Conservation (phyloP, 495 filamentous ascomycete species). For the Talaromyces borbonicus region DNA sequence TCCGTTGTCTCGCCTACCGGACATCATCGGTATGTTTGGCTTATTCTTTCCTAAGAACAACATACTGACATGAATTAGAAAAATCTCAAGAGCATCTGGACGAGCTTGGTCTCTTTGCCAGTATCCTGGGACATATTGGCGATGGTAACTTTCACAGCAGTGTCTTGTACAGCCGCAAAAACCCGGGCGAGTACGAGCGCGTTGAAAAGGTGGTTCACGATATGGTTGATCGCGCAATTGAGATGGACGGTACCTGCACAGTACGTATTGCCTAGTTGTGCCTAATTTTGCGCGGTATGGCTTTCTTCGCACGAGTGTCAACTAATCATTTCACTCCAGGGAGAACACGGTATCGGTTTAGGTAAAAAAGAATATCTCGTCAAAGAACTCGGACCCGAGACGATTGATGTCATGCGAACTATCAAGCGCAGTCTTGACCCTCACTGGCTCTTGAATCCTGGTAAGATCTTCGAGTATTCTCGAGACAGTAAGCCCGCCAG, state of each 20-base stretch:
- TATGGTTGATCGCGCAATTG: constrained; percentile 79
- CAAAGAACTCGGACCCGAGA: constrained; percentile 74
- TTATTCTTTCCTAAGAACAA: not conserved
- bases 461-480: constrained; percentile 67
- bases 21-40: constrained; percentile 58
- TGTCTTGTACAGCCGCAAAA: constrained; percentile 68
- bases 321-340: constrained; percentile 22
- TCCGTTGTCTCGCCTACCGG: constrained; percentile 73
- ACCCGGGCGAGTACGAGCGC: constrained; percentile 55
- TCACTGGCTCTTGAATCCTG: constrained; percentile 83
- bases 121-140: constrained; percentile 76
- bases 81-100: constrained; percentile 84
- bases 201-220: constrained; percentile 75
- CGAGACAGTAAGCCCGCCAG: not conserved
- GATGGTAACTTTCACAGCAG: constrained; percentile 90
- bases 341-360: constrained; percentile 83
- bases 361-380: constrained; percentile 76
- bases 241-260: constrained; percentile 91
- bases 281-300: too few relatives aligned
- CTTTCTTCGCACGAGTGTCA: not conserved
- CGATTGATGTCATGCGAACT: constrained; percentile 73
- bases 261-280: too few relatives aligned
- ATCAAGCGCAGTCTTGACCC: constrained; percentile 84
- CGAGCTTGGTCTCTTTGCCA: constrained; percentile 72
- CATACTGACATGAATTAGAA: constrained; percentile 36